Conservation (phyloP, 2,329 filamentous ascomycete species). For the Alternaria infectoria region DNA sequence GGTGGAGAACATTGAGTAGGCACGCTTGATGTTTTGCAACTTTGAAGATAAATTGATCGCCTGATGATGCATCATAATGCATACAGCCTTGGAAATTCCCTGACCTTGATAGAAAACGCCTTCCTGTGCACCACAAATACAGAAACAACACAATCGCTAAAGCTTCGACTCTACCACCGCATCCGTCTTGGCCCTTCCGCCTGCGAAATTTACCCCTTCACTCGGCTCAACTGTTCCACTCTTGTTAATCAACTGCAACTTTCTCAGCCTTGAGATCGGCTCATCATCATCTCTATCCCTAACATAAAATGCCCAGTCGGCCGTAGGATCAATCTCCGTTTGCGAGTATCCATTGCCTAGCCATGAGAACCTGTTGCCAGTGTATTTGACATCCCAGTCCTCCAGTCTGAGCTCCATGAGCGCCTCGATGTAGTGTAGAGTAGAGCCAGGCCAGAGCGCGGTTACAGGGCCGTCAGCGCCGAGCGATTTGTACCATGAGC, state of each 20-base stretch:
- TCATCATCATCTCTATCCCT: constrained; percentile 43
- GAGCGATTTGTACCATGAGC: constrained; percentile 51
- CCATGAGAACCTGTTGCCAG: constrained; percentile 46
- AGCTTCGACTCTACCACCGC: constrained; percentile 19
- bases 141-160: constrained; percentile 1
- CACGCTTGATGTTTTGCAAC: too few species aligned
- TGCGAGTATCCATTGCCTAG: constrained; percentile 48
- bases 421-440: constrained; percentile 59
- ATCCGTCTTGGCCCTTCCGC: constrained; percentile 2
- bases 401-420: constrained; percentile 55
- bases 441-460: constrained; percentile 54
- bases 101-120: neutral
- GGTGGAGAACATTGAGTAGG: neutral
- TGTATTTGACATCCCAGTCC: constrained; percentile 55
- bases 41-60: too few species aligned
- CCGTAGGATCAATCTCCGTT: constrained; percentile 44
- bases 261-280: constrained; percentile 32
- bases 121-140: neutral
- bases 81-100: neutral
- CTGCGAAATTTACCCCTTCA: constrained; percentile 24
- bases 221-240: constrained; percentile 34
- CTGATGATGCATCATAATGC: too few species aligned
- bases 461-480: constrained; percentile 44
- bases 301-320: constrained; percentile 47
- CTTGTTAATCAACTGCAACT: constrained; percentile 39